Evolutionary conservation across 1,284 basidiomycete genomes (phyloP), one percentile per base, ranked within the genome.

Genomic region (Grifola frondosa): DNA sequence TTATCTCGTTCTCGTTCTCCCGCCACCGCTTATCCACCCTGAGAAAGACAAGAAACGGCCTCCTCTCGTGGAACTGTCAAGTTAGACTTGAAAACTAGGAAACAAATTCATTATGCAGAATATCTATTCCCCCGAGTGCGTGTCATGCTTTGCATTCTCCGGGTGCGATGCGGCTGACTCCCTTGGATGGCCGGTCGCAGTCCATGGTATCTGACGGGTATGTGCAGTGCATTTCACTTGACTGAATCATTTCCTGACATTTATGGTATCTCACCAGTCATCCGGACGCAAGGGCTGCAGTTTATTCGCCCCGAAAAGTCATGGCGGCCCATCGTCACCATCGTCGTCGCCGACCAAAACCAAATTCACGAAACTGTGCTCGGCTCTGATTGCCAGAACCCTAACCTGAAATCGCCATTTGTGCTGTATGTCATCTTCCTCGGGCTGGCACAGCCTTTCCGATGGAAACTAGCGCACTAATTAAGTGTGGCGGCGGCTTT

Each of bases 381-480:
- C 3, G 84, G 84, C 0, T 68, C 67, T 17, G 82, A 87, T 41
- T 83, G 84, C 0, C 83, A 85, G 54, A 84, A 81, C 47, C 74
- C 80, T 0, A 85, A 86, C 55, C 63, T 78, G 37, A 82, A 78
- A 50, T 65, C 72, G 1, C 62, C 61, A 0, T 72, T 81, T 44
- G 49, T 62, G 16, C 66, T 85, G 84, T 84, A 56, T 45, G 77
- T 69, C 12, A 4, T 38, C 8, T 25, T 25, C 33, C 9, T 22
- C 21, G 17, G n/a, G n/a, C n/a, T n/a, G n/a, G n/a, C n/a, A n/a
- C n/a, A n/a, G n/a, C n/a, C n/a, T n/a, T n/a, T n/a, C 22, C 5
- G 17, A 19, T 17, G 15, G 28, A 9, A 16, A 16, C 37, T 12
- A 5, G 35, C 22, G 22, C 19, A n/a, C n/a, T n/a, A n/a, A n/a